phyloP scores from a whole-genome alignment of 352 stramenopile genomes.

The Phytophthora parvispora region DNA sequence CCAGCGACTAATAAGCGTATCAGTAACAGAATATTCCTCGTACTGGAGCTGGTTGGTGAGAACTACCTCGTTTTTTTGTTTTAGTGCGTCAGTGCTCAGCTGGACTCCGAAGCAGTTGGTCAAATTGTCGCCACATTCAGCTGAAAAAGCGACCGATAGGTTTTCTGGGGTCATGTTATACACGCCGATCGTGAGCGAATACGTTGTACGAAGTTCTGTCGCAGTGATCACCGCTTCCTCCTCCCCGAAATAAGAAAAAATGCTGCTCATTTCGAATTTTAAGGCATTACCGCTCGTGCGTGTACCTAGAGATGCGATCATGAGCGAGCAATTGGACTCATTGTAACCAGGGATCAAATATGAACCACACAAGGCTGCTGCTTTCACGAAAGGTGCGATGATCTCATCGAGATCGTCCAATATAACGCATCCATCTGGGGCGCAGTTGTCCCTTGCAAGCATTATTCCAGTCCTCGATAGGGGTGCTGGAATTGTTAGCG shows the following conservation, averaged over 20 bases:
- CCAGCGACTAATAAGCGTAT: too few relatives aligned
- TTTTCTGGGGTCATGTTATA: not conserved
- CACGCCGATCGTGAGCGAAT: not conserved
- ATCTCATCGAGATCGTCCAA: not conserved
- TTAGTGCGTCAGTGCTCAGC: not conserved
- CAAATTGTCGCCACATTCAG: not conserved
- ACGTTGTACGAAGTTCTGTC: not conserved
- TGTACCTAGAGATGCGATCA: not conserved
- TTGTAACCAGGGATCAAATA: too few relatives aligned
- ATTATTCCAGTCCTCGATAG: too few relatives aligned
- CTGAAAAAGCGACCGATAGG: not conserved
- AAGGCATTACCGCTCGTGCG: not conserved
- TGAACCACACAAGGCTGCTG: too few relatives aligned
- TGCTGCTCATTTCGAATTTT: too few relatives aligned
- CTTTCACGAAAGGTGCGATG: not conserved
- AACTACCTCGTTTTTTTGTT: not conserved
- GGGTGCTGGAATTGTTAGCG: not conserved
- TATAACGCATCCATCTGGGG: not conserved
- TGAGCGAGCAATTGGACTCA: not conserved
- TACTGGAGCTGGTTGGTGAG: too few relatives aligned
- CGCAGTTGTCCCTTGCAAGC: too few relatives aligned
- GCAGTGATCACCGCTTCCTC: not conserved
- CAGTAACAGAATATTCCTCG: too few relatives aligned
- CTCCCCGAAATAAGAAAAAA: too few relatives aligned
- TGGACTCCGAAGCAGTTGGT: not conserved